Base-by-base conservation (phyloP, 345 rosid genomes). In the Rhodamnia argentea region DNA sequence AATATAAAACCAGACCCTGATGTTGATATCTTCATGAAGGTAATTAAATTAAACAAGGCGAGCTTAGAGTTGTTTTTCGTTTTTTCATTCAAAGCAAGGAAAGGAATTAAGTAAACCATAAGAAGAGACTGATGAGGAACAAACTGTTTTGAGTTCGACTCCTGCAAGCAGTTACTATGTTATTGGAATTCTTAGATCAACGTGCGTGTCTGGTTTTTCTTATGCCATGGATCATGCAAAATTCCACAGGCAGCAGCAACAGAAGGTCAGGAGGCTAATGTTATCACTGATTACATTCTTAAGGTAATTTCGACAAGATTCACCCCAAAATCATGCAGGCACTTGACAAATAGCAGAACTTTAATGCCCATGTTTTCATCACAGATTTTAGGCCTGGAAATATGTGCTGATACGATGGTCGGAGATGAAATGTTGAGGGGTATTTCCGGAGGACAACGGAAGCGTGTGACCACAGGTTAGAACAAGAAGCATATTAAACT, bases 1-100 rank as follows among this genome's bases (percentile, higher is more conserved):
- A 92, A 92, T 51, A 95, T 95, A 75, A 95, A 93, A 84, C 94
- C 94, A 14, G 94, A 94, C 90, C 98, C 97, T 88, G 94, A 96
- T 88, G 89, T 92, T 16, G 98, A 96, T 87, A 89, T 94, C 37
- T 90, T 93, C 89, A 94, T 96, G 98, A 96, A 96, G 98, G 99
- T 96, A 42, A 42, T 42, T 42, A 40, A 42, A 87, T 23, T 6
- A 20, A 75, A 75, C 50, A 75, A 42, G 50, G 50, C 15, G 23
- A 22, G 13, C 24, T 26, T 44, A 24, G 84, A 83, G 42, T 60
- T 40, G 53, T 60, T 9, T 26, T 32, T 27, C 5, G 4, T 22
- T 83, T 74, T 59, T 83, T 18, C n/a, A 58, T 11, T 11, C 14
- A 58, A 26, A 58, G 62, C 24, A 58, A 58, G 6, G 62, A 26